phyloP scores from a whole-genome alignment of 2,329 filamentous ascomycete genomes.

The Aspergillus quadrilineatus region DNA sequence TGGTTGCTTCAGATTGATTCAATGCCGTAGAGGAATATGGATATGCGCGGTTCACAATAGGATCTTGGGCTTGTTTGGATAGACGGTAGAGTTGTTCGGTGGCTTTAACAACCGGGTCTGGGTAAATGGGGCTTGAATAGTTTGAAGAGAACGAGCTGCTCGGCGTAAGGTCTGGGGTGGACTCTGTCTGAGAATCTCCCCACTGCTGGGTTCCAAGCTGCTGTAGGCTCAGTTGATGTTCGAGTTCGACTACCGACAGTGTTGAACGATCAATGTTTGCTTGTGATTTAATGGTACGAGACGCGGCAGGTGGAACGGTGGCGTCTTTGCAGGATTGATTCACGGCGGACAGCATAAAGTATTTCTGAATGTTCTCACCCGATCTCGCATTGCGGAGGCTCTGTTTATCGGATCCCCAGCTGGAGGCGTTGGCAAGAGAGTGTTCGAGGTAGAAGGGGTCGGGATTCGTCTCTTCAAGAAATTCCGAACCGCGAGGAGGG shows the following conservation, averaged over 20 bases:
- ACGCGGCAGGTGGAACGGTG: slow-evolving; percentile 8
- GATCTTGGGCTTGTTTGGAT: slow-evolving; percentile 19
- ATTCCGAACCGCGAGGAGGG: slow-evolving; percentile 26
- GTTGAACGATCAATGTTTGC: slow-evolving; percentile 29
- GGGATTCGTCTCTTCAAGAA: slow-evolving; percentile 35
- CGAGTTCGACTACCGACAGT: slow-evolving; percentile 32
- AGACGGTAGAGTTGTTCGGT: slow-evolving; percentile 31
- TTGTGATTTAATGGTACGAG: slow-evolving; percentile 15
- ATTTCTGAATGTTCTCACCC: slow-evolving; percentile 31
- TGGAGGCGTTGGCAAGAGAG: slow-evolving; percentile 30
- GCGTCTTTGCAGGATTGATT: slow-evolving; percentile 21
- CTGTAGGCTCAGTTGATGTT: slow-evolving; percentile 31
- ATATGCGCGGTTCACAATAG: slow-evolving; percentile 25
- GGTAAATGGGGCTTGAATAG: slow-evolving; percentile 32
- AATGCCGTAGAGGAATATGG: slow-evolving; percentile 23
- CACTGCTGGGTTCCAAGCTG: slow-evolving; percentile 27
- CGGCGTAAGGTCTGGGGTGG: slow-evolving; percentile 38
- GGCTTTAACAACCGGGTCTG: slow-evolving; percentile 28
- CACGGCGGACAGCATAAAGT: slow-evolving; percentile 32
- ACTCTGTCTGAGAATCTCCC: slow-evolving; percentile 29
- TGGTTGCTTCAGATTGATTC: slow-evolving; percentile 20
- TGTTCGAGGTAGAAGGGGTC: slow-evolving; percentile 43
- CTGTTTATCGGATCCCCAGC: slow-evolving; percentile 26
- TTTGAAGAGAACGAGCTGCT: slow-evolving; percentile 42
- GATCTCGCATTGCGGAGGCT: slow-evolving; percentile 34